Base-by-base conservation (phyloP, 495 filamentous ascomycete genomes). In the Trichoderma erinaceum region DNA sequence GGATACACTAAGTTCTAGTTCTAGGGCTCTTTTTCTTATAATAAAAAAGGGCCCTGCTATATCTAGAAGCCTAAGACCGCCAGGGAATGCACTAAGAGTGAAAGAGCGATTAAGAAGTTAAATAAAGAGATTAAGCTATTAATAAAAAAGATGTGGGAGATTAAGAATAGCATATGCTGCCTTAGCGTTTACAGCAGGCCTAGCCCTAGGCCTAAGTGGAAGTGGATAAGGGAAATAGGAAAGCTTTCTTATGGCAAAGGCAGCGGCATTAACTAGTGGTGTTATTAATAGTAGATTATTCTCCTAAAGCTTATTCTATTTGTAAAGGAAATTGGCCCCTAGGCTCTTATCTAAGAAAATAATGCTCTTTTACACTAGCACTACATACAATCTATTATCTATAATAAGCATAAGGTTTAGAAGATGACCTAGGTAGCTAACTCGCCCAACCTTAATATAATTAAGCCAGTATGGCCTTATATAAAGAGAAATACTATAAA, bases 1-100 rank as follows among this genome's bases (percentile, higher is more conserved):
- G 72, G 73, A 4, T 71, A 66, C 58, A 72, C 67, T 11, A 69
- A 78, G 68, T 81, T 80, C 68, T 76, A 78, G 68, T 81, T 78
- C 69, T 81, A 64, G 72, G 72, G 71, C 11, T 73, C 41, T 69
- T 81, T 79, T 71, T 68, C 66, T 0, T 78, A 77, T 32, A 68
- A 80, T 73, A 12, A 63, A 12, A 79, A 80, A 66, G 74, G 77
- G 0, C 73, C 71, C 52, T 79, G 61, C 67, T 56, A 78, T 75
- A 69, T 71, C 44, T 75, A 64, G 72, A 70, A 73, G 43, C 63
- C 50, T 35, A 72, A 77, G 56, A 75, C 74, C 52, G 32, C 64
- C 1, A 64, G 29, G 63, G 67, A 73, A 41, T 72, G 72, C 46
- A 66, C 72, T 58, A 41, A 61, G 63, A 21, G 66, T 29, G 70